Conservation (phyloP, 208 protist species). For the Naegleria gruberi region DNA sequence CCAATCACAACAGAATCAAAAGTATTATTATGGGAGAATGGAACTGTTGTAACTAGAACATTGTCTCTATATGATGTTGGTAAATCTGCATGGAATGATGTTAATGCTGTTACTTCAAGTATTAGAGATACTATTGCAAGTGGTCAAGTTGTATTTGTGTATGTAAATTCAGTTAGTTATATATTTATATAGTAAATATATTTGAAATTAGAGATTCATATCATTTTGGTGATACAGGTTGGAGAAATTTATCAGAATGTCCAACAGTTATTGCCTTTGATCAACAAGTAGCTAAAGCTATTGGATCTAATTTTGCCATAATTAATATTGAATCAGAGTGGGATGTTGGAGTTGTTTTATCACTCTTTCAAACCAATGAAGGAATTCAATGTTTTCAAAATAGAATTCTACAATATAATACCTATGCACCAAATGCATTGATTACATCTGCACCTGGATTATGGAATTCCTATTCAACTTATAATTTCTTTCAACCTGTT, state of each 20-base stretch:
- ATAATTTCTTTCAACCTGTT: neutral
- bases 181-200: no score
- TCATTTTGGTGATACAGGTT: no score
- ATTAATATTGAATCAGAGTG: neutral
- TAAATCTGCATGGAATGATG: neutral
- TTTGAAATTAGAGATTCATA: no score
- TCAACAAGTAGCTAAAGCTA: neutral
- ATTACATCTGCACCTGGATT: neutral
- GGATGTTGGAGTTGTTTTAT: neutral
- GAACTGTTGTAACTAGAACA: neutral
- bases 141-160: neutral
- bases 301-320: neutral
- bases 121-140: neutral
- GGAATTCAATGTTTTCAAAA: neutral
- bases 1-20: no score
- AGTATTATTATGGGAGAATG: no score
- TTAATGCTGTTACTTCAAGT: neutral
- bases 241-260: no score
- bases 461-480: neutral
- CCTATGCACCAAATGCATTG: neutral
- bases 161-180: no score
- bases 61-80: neutral
- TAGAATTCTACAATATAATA: neutral
- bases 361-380: neutral
- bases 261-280: no score